These are phyloP conservation scores for Moesziomyces antarcticus DNA, from an alignment of 1,284 basidiomycete species.

Conservation along the genomic window DNA sequence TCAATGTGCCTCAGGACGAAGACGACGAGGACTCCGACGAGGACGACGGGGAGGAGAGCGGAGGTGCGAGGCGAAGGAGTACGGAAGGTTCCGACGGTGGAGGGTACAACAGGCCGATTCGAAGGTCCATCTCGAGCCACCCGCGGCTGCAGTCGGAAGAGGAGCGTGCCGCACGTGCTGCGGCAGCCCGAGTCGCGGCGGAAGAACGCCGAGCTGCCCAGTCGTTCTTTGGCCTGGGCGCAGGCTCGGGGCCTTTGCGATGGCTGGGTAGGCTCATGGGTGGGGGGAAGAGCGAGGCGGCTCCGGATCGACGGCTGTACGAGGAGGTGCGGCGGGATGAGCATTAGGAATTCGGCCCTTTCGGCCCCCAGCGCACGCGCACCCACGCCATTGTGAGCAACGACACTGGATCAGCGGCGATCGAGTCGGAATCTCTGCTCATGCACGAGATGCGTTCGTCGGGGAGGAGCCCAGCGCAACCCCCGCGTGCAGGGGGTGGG, in stretches of 20 bases:
- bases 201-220: conserved; percentile 73
- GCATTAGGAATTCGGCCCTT: conserved; percentile 55
- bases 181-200: conserved; percentile 51
- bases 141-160: conserved; percentile 76
- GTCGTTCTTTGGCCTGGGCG: conserved; percentile 67
- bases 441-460: conserved; percentile 4
- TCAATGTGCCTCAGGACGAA: conserved; percentile 63
- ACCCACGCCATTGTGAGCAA: background rate
- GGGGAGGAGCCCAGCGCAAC: background rate
- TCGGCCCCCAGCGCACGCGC: conserved; percentile 6
- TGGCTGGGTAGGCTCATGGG: conserved; percentile 37
- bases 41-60: conserved; percentile 26
- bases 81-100: conserved; percentile 19
- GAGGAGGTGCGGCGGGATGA: conserved; percentile 49
- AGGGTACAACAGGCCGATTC: conserved; percentile 44
- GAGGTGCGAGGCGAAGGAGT: conserved; percentile 27
- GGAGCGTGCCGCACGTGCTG: conserved; percentile 75
- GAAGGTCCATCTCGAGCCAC: conserved; percentile 66
- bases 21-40: conserved; percentile 36
- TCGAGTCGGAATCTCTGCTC: conserved; percentile 8
- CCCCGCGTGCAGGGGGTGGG: background rate
- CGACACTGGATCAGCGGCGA: too few relatives aligned
- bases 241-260: conserved; percentile 4
- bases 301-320: conserved; percentile 44
- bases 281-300: conserved; percentile 14